Evolutionary conservation across 1,284 basidiomycete species (phyloP).

Genomic region (Ustilago vetiveriae): DNA sequence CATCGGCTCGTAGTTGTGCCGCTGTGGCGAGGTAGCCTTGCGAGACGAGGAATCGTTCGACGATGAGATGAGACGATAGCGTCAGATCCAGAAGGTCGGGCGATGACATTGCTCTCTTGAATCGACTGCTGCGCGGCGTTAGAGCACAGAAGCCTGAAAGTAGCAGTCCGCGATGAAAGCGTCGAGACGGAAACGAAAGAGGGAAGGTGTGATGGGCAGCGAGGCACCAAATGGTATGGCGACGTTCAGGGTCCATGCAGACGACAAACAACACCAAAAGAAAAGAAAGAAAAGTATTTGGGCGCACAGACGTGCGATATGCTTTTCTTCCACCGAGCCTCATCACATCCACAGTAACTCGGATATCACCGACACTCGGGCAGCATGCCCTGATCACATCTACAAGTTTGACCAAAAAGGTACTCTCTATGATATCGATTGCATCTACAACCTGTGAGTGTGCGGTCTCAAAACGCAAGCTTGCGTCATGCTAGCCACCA

Average conservation of each 20-base stretch:
- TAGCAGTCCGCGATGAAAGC: too few species aligned
- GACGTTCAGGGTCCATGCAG: constrained; percentile 25
- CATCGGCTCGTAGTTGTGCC: constrained; percentile 28
- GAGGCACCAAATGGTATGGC: constrained; percentile 4
- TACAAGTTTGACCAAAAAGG: too few species aligned
- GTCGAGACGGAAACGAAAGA: too few species aligned
- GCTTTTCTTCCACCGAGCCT: not conserved
- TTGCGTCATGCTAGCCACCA: constrained; percentile 51
- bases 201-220: not conserved
- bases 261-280: not conserved
- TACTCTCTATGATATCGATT: too few species aligned
- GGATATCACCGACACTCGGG: too few species aligned
- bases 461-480: constrained; percentile 42
- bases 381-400: too few species aligned
- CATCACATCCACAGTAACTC: too few species aligned
- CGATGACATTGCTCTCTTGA: constrained; percentile 16
- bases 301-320: constrained; percentile 6
- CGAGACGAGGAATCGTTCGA: constrained; percentile 38
- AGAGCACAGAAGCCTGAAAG: too few species aligned
- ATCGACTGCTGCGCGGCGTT: too few species aligned
- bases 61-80: constrained; percentile 38
- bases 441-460: constrained; percentile 7
- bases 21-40: constrained; percentile 39
- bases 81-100: constrained; percentile 32
- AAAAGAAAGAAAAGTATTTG: not conserved